Conservation (phyloP, 73 alveolate species). For the Urostyla sp. region DNA sequence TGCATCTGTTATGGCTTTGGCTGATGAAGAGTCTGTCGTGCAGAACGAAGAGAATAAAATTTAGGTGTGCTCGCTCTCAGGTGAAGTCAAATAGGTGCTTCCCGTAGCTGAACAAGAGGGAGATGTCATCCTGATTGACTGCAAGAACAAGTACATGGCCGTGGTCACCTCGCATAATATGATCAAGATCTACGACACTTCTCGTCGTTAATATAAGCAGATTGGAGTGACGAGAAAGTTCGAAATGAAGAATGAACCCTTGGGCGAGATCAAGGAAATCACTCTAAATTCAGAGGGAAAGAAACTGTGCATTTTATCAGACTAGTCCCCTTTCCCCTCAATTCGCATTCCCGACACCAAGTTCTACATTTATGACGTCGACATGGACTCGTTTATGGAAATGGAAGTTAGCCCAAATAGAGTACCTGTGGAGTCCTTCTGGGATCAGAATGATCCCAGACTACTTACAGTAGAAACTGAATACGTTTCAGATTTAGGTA, state of each 20-base stretch:
- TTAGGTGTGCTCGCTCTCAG: slow-evolving; percentile 91
- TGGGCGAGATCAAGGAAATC: slow-evolving; percentile 90
- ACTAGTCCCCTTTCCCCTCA: slow-evolving; percentile 89
- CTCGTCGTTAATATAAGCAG: slow-evolving; percentile 90
- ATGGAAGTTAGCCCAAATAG: slow-evolving; percentile 89
- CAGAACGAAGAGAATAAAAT: slow-evolving; percentile 80
- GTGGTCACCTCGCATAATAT: slow-evolving; percentile 67
- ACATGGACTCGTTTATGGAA: slow-evolving; percentile 92
- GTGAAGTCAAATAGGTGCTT: slow-evolving; percentile 89
- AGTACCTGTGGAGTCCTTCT: slow-evolving; percentile 90
- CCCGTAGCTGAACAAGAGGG: slow-evolving; percentile 95
- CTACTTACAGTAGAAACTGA: slow-evolving; percentile 92
- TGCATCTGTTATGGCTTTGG: slow-evolving; percentile 87
- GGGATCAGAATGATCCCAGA: slow-evolving; percentile 95
- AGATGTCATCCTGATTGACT: slow-evolving; percentile 83
- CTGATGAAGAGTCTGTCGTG: slow-evolving; percentile 82
- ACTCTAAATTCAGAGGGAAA: slow-evolving; percentile 93
- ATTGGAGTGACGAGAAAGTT: slow-evolving; percentile 93
- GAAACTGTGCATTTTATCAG: slow-evolving; percentile 90
- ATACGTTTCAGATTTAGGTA: slow-evolving; percentile 76
- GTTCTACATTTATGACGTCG: slow-evolving; percentile 92
- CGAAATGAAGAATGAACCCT: slow-evolving; percentile 84
- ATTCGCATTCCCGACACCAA: slow-evolving; percentile 89
- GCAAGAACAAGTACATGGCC: slow-evolving; percentile 82
- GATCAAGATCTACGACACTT: slow-evolving; percentile 90